A percentile compares a stretch with the other conserved stretches of the same genome.
Conservation (phyloP, 495 filamentous ascomycete species). For the Aspergillus cavernicola region DNA sequence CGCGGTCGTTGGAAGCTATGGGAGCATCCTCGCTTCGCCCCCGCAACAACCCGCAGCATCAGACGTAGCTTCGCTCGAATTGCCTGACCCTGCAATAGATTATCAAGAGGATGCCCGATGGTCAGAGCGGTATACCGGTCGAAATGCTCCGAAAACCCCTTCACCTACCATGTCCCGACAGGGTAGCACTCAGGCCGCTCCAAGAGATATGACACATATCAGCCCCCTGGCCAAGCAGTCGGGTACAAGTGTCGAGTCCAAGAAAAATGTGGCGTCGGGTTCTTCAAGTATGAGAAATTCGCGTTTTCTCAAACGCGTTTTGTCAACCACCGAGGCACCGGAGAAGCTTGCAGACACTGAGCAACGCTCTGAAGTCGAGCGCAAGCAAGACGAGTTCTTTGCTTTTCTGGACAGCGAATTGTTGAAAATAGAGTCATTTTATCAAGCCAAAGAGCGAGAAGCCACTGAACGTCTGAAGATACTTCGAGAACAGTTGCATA, state of each 20-base stretch:
- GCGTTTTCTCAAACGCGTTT: slow-evolving; percentile 35
- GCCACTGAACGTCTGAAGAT: slow-evolving; percentile 64
- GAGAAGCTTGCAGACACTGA: slow-evolving; percentile 37
- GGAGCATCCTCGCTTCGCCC: slow-evolving; percentile 69
- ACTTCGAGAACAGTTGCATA: slow-evolving; percentile 75
- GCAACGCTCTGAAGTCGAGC: slow-evolving; percentile 46
- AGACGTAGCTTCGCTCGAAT: slow-evolving; percentile 52
- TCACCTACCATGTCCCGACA: slow-evolving; percentile 29
- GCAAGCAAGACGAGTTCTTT: slow-evolving; percentile 73
- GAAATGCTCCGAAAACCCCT: slow-evolving; percentile 16
- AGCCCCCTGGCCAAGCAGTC: slow-evolving; percentile 16
- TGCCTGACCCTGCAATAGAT: slow-evolving; percentile 73
- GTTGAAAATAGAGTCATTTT: slow-evolving; percentile 83
- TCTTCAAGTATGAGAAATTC: slow-evolving; percentile 23
- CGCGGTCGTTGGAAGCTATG: slow-evolving; percentile 54
- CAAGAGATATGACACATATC: slow-evolving; percentile 7
- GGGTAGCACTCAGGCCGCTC: slow-evolving; percentile 13
- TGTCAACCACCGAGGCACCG: slow-evolving; percentile 27
- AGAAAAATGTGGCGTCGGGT: slow-evolving; percentile 16
- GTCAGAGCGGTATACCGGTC: slow-evolving; percentile 19
- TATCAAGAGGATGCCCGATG: slow-evolving; percentile 32
- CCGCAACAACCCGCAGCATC: slow-evolving; percentile 35
- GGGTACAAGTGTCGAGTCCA: slow-evolving; percentile 9
- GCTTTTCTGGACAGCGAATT: slow-evolving; percentile 72
- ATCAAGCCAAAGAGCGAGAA: slow-evolving; percentile 76